Evolutionary conservation across 2,329 filamentous ascomycete species (phyloP), one percentile per base, ranked within the genome.

Genomic region (Pseudocercospora ulei): DNA sequence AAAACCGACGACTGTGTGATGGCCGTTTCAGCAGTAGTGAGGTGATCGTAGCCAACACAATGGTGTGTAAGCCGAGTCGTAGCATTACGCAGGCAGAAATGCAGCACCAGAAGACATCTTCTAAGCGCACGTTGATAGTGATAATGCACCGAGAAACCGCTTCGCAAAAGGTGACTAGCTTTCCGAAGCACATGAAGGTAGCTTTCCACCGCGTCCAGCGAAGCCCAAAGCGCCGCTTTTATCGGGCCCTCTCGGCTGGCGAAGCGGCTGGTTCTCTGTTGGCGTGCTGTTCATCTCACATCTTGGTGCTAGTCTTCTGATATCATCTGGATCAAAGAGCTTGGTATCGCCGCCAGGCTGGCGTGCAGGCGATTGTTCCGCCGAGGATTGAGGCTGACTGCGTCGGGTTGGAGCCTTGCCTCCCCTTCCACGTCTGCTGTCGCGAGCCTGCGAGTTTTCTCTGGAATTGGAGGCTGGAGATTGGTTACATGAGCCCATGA

Each of bases 181-280:
- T n/a, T n/a, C n/a, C n/a, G n/a, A n/a, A n/a, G n/a, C n/a, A n/a
- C n/a, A n/a, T n/a, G n/a, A n/a, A n/a, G n/a, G n/a, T n/a, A n/a
- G n/a, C n/a, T n/a, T n/a, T n/a, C 67, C 71, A 47, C 80, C 80
- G 54, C 82, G 71, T 46, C 67, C 68, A 30, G 71, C 72, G 56
- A 90, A 87, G 22, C 80, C 82, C 62, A 86, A 86, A 0, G 84
- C 84, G 39, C 79, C 82, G 56, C 70, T 82, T 30, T 73, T 72
- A 56, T 92, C 82, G 6, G 87, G 87, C 6, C 85, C 85, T 53
- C 75, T 73, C 1, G 87, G 86, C 55, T 75, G 69, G 46, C 87
- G 75, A 43, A 86, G 72, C 9, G 82, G 73, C 46, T 79, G 76
- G 31, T 81, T 73, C 17, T 76, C 72, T 37, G 70, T 72, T n/a